Conservation (phyloP, 2,329 filamentous ascomycete genomes). For the Arachnomyces sp. region DNA sequence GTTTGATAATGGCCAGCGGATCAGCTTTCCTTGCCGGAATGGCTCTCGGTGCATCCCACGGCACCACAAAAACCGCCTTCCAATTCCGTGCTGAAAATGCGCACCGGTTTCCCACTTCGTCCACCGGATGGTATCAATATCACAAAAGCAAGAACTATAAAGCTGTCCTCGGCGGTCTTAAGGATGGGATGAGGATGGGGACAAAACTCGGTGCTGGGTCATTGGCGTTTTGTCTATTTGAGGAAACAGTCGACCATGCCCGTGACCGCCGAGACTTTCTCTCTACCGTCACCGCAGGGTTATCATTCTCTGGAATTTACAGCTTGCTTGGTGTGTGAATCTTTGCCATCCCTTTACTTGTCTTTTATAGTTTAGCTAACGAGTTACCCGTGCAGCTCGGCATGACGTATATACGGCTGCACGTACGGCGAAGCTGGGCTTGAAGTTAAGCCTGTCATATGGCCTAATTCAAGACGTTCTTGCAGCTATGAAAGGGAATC, state of each 20-base stretch:
- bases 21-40: conserved; percentile 63
- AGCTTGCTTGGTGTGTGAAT: conserved; percentile 67
- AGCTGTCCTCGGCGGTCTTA: conserved; percentile 66
- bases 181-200: conserved; percentile 72
- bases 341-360: conserved; percentile 4
- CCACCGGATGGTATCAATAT: conserved; percentile 94
- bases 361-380: conserved; percentile 9
- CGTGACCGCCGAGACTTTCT: conserved; percentile 60
- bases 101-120: conserved; percentile 76
- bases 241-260: conserved; percentile 73
- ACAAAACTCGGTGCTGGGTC: conserved; percentile 64
- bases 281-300: conserved; percentile 72
- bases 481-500: conserved; percentile 61
- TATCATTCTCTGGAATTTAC: conserved; percentile 79
- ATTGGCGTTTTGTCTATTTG: conserved; percentile 68
- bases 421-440: conserved; percentile 69
- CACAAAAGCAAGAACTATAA: conserved; percentile 97
- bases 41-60: conserved; percentile 62
- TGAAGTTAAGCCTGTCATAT: conserved; percentile 71
- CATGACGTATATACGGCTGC: conserved; percentile 71
- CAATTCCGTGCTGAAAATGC: conserved; percentile 94
- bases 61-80: conserved; percentile 65
- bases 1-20: conserved; percentile 58
- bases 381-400: conserved; percentile 49
- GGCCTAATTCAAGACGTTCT: conserved; percentile 73